Evolutionary conservation across 108 stramenopile genomes (phyloP).

Genomic region (Cyclostephanos invisitatus): DNA sequence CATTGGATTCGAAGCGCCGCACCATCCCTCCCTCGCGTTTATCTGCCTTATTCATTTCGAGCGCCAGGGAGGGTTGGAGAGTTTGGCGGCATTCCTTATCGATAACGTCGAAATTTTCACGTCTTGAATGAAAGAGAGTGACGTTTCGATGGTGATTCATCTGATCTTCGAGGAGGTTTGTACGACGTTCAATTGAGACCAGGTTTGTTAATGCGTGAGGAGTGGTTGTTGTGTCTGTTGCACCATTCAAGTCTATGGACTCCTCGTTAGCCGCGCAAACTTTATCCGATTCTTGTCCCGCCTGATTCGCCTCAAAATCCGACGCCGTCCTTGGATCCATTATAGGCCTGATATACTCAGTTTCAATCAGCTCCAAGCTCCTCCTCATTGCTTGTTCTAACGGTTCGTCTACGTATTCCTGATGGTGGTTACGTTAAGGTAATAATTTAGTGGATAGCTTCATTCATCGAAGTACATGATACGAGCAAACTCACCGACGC

Average conservation of each 20-base stretch:
- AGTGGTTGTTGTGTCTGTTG: slow-evolving; percentile 1
- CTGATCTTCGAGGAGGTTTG: slow-evolving; percentile 40
- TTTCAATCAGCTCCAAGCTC: slow-evolving; percentile 24
- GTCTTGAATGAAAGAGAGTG: slow-evolving; percentile 30
- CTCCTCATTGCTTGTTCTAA: slow-evolving; percentile 34
- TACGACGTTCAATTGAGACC: slow-evolving; percentile 34
- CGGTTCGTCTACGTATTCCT: slow-evolving; percentile 33
- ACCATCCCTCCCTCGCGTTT: slow-evolving; percentile 64
- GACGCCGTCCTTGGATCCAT: slow-evolving; percentile 31
- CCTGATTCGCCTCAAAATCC: neutral
- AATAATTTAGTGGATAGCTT: neutral
- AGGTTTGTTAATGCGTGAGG: slow-evolving; percentile 21
- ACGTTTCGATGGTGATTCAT: slow-evolving; percentile 43
- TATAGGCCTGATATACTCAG: slow-evolving; percentile 32
- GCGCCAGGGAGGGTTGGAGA: slow-evolving; percentile 41
- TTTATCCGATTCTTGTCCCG: neutral
- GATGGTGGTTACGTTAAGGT: neutral
- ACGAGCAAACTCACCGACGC: slow-evolving; percentile 14
- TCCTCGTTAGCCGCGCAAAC: neutral
- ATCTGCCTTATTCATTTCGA: slow-evolving; percentile 59
- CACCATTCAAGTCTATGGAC: neutral
- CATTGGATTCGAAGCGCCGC: slow-evolving; percentile 49
- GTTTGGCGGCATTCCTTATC: slow-evolving; percentile 13
- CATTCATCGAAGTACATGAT: neutral
- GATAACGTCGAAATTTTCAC: slow-evolving; percentile 30